A percentile compares a stretch with the other conserved stretches of the same genome.
Conservation (phyloP, 176 grass and related monocot species). For the Miscanthus lutarioriparius region DNA sequence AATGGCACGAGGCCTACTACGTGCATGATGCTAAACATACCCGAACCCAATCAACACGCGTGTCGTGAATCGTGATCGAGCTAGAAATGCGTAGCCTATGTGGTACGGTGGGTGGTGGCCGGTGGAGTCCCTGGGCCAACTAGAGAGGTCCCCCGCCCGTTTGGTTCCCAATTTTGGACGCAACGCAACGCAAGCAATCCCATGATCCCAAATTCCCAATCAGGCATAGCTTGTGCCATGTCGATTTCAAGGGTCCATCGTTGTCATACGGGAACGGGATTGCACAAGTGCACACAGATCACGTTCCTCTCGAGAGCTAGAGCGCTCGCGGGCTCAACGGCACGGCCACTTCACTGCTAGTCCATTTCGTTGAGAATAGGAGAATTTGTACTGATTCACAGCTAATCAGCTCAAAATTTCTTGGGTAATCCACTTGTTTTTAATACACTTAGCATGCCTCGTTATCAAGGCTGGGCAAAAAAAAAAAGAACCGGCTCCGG, state of each 20-base stretch:
- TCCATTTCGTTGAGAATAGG: not conserved
- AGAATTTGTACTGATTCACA: too few relatives aligned
- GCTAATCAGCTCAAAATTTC: too few relatives aligned
- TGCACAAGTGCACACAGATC: not conserved
- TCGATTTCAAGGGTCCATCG: not conserved
- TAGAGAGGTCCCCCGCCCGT: slow-evolving; percentile 10
- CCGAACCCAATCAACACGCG: not conserved
- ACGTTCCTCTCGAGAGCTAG: not conserved
- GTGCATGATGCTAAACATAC: too few relatives aligned
- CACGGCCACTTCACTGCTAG: not conserved
- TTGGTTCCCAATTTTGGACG: not conserved
- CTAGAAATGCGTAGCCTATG: not conserved
- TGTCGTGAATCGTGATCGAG: not conserved
- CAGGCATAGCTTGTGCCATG: not conserved
- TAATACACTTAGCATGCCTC: too few relatives aligned
- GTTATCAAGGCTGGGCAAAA: too few relatives aligned
- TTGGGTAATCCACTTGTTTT: too few relatives aligned
- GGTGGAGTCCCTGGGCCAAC: not conserved
- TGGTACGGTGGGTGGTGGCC: not conserved
- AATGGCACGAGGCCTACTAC: not conserved
- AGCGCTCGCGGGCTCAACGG: not conserved
- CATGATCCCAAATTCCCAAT: not conserved
- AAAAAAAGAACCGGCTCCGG: too few relatives aligned
- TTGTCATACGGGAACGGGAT: not conserved
- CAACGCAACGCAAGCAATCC: too few relatives aligned